Conservation (phyloP, 768 basidiomycete genomes). For the Mycena latifolia region DNA sequence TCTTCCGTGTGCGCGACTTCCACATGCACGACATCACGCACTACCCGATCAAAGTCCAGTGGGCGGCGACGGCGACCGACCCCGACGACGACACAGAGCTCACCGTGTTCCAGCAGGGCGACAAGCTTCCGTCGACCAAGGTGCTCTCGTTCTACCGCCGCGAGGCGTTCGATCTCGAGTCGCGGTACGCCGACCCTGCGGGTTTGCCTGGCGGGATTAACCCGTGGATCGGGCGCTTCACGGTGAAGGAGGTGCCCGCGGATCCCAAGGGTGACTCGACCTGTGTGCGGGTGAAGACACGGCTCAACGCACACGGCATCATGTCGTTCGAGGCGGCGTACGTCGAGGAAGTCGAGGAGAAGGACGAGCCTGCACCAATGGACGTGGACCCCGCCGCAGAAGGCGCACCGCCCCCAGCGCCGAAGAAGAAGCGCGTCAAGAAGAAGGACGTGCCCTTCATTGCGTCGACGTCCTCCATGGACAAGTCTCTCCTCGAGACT, state of each 20-base stretch:
- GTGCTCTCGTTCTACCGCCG: conserved; percentile 95
- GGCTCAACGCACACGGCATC: conserved; percentile 88
- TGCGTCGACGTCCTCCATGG: conserved; percentile 72
- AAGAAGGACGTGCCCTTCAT: conserved; percentile 88
- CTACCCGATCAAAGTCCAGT: conserved; percentile 92
- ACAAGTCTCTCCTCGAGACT: conserved; percentile 71
- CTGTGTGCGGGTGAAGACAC: conserved; percentile 91
- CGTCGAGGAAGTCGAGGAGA: conserved; percentile 85
- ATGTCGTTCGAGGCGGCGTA: conserved; percentile 90
- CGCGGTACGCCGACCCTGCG: conserved; percentile 81
- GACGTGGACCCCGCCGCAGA: conserved; percentile 65
- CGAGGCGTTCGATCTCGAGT: conserved; percentile 89
- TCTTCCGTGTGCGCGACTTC: conserved; percentile 98
- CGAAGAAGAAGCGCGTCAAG: conserved; percentile 87
- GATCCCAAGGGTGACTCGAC: conserved; percentile 79
- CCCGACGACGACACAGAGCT: conserved; percentile 93
- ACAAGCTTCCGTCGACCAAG: conserved; percentile 93
- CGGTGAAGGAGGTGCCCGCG: conserved; percentile 83
- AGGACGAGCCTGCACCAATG: conserved; percentile 78
- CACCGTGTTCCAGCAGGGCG: conserved; percentile 88
- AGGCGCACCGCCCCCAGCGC: conserved; percentile 56
- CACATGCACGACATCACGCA: conserved; percentile 85
- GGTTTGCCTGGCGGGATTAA: conserved; percentile 83
- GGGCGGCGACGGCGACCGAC: conserved; percentile 81
- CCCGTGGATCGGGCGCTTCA: conserved; percentile 88